Evolutionary conservation across 2,329 filamentous ascomycete species (phyloP), one percentile per base, ranked within the genome.

Genomic region (Biscogniauxia sp.): DNA sequence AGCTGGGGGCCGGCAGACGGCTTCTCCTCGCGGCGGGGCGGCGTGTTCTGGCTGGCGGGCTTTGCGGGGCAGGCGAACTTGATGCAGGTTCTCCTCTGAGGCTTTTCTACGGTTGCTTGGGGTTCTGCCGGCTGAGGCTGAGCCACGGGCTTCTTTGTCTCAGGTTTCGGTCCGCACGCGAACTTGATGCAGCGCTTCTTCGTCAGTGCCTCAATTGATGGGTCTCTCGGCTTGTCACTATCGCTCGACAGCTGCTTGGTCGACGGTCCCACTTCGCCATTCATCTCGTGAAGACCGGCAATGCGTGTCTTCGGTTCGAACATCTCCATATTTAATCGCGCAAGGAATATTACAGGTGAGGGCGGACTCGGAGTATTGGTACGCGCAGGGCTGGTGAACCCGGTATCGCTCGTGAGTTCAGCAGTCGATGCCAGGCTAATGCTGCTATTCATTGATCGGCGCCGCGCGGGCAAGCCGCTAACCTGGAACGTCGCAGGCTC

Each of bases 361-460:
- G 92, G 92, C 19, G 95, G 94, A 72, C 94, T 98, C 0, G 93
- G 92, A 0, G 92, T 94, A 74, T 87, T 92, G 41, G 92, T 91
- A 59, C 92, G 84, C n/a, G 92, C 90, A 51, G 94, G 93, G 70
- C 92, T 97, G 19, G 93, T 96, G 61, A 96, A 79, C 61, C 92
- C 93, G 60, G 91, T 95, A 71, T 97, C 95, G 76, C 93, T 97
- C n/a, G 93, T 97, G 60, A 98, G 82, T 66, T 97, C 94, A 45
- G 91, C 91, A 2, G 92, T 96, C 1, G 93, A 97, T 53, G 91
- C 84, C 61, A 89, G 78, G 77, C 93, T 97, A 67, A 87, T 80
- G 72, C 89, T 94, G 80, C 92, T 96, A 73, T 88, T 89, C 69
- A 89, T 88, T 62, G 90, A 94, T 61, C 87, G 81, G 67, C 83